Conservation (phyloP, 2,329 filamentous ascomycete genomes). For the Dactylellina parvicollis region DNA sequence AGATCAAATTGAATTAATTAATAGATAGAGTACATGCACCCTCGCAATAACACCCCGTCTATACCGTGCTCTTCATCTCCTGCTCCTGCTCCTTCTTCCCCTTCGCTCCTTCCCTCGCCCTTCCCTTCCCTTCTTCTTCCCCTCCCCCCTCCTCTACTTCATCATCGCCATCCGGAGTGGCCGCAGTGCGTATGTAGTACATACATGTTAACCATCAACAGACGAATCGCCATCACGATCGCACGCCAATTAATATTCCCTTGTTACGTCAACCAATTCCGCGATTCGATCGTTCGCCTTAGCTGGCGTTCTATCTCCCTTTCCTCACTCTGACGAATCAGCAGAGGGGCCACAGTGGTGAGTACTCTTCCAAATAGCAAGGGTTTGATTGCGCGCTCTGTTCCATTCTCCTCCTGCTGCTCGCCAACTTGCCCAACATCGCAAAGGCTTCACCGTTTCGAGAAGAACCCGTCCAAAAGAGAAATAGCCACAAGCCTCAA, state of each 20-base stretch:
- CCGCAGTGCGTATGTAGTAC: too few species aligned
- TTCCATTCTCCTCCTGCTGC: slow-evolving; percentile 15
- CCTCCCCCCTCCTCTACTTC: background rate
- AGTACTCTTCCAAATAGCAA: background rate
- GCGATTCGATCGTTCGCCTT: slow-evolving; percentile 48
- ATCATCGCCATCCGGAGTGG: slow-evolving; percentile 38
- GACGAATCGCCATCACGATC: background rate
- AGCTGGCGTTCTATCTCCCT: slow-evolving; percentile 38
- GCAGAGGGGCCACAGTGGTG: slow-evolving; percentile 2
- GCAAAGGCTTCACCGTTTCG: slow-evolving; percentile 20
- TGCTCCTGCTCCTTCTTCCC: background rate
- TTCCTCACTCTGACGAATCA: slow-evolving; percentile 3
- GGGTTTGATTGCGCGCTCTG: slow-evolving; percentile 39
- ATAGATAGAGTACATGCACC: too few species aligned
- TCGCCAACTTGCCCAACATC: slow-evolving; percentile 14
- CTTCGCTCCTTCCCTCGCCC: background rate
- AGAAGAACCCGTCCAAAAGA: slow-evolving; percentile 11
- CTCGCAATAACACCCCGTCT: too few species aligned
- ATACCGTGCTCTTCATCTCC: slow-evolving; percentile 7
- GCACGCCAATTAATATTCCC: slow-evolving; percentile 4
- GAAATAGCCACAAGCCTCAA: slow-evolving; percentile 29
- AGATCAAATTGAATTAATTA: too few species aligned
- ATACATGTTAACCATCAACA: background rate
- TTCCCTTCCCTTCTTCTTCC: background rate
- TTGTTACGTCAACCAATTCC: slow-evolving; percentile 28